Evolutionary conservation across 2,329 filamentous ascomycete species (phyloP), one percentile per base, ranked within the genome.

Genomic region (Calonectria montana): DNA sequence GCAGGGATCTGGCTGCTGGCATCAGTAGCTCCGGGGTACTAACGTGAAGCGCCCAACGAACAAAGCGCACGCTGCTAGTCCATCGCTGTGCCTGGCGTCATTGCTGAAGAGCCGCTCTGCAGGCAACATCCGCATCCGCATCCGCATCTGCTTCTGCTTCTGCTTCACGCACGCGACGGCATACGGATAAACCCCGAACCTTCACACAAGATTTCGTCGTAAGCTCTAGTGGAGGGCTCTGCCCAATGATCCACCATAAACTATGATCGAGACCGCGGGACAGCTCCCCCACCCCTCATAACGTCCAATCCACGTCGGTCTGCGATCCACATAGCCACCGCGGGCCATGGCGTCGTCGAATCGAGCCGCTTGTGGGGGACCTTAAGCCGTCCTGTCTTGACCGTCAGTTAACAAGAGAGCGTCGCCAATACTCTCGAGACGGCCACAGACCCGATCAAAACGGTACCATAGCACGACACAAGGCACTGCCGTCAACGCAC

Each of bases 181-280:
- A 35, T 37, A 21, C 21, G 37, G 31, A 35, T 35, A 35, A 59
- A 27, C 53, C 47, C 43, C 35, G 16, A 59, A 59, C 53, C n/a
- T 59, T 39, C 16, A 45, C 57, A 41, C 57, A 41, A 27, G 37
- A 62, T 43, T 31, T 45, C 57, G 25, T 43, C 57, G 57, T 62
- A 62, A 45, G 57, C 57, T 62, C 57, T 62, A 23, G 37, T 62
- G 57, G 57, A 45, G 37, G 37, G 57, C 57, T 62, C 57, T 62
- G 57, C 37, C 37, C 37, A 39, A 62, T 62, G 57, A 45, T 62
- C 57, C 57, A 62, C 57, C 57, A 29, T 16, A 62, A 59, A 62
- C 53, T 57, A 57, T 68, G 65, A 68, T 68, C 65, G 35, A 62
- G 43, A 35, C 55, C 55, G 55, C 55, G 65, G 31, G 57, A 59